A percentile compares a stretch with the other conserved stretches of the same genome.
Evolutionary conservation across 768 basidiomycete genomes (phyloP).

Genomic region (Leccinum aurantiacum): DNA sequence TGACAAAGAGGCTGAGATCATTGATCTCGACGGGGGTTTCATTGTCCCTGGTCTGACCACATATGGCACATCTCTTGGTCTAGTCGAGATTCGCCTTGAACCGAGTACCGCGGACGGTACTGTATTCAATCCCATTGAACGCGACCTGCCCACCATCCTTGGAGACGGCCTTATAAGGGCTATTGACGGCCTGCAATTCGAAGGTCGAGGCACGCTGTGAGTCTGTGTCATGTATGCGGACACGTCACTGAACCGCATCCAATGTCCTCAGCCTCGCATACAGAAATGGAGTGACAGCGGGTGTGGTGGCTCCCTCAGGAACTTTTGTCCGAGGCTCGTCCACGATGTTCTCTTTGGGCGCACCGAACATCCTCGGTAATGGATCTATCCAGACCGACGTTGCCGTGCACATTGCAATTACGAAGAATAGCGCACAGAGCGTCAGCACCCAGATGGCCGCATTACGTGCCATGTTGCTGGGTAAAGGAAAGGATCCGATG

Average conservation of each 20-base stretch:
- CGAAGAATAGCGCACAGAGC: constrained; percentile 41
- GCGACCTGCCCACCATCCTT: constrained; percentile 36
- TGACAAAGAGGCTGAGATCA: constrained; percentile 29
- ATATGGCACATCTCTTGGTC: constrained; percentile 70
- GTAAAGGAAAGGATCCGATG: constrained; percentile 46
- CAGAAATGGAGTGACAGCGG: constrained; percentile 63
- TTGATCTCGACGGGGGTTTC: constrained; percentile 73
- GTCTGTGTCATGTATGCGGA: constrained; percentile 15
- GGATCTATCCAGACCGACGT: constrained; percentile 44
- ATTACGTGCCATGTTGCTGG: constrained; percentile 59
- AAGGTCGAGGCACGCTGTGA: constrained; percentile 14
- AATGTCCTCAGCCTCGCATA: constrained; percentile 54
- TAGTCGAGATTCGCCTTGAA: constrained; percentile 69
- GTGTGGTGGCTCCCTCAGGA: constrained; percentile 52
- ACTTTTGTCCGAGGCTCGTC: constrained; percentile 60
- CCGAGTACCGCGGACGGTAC: constrained; percentile 68
- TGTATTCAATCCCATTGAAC: constrained; percentile 53
- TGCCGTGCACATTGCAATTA: constrained; percentile 64
- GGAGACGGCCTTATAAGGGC: constrained; percentile 29
- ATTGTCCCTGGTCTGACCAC: constrained; percentile 69
- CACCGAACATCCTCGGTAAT: constrained; percentile 22
- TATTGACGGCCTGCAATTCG: constrained; percentile 40
- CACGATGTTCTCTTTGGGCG: constrained; percentile 58
- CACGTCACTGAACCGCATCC: not conserved
- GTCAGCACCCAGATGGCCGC: constrained; percentile 68